Base-by-base conservation (phyloP, 2,329 filamentous ascomycete species). In the Arthrinium puccinioides region DNA sequence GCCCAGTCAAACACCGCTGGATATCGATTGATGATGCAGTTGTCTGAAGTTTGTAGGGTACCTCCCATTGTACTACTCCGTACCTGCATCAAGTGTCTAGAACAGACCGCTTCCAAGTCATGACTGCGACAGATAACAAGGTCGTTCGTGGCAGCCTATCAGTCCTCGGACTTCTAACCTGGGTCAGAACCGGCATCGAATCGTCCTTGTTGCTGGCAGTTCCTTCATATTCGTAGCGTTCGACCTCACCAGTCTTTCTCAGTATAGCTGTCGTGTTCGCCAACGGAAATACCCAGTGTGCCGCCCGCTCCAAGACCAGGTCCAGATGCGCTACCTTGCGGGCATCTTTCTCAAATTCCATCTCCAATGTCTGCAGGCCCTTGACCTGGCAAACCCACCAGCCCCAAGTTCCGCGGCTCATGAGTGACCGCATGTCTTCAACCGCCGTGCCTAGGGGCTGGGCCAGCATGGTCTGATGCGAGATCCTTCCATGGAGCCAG, bases 221-320 rank as follows among this genome's bases (percentile, higher is more conserved):
- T 14, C 39, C 39, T 8, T 41, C 39, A 33, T 33, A 41, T 14
- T 29, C 15, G 13, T 21, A 31, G 18, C 15, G 27, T 10, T 24
- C 30, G 16, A 41, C 35, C 9, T 20, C 26, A 4, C 35, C 39
- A 8, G 28, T 19, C 14, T 41, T 25, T 9, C 21, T 26, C 19
- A 41, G 15, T 6, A 34, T 30, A 7, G 29, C 30, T 6, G 13
- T 26, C 6, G 25, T 24, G 26, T 36, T 35, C 4, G 20, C 19
- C 21, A 41, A 18, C 10, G 39, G 39, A 15, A 41, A 41, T 5
- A 41, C 26, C 39, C 39, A 41, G 18, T 41, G 35, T 13, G 23
- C 11, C 6, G 35, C 39, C 16, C 39, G 27, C 15, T 34, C 39
- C 9, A 41, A 28, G 6, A 41, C 18, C 14, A 21, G 25, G 19